These are phyloP conservation scores for Peronospora destructor DNA, from an alignment of 352 stramenopile species.

Conservation along the genomic window DNA sequence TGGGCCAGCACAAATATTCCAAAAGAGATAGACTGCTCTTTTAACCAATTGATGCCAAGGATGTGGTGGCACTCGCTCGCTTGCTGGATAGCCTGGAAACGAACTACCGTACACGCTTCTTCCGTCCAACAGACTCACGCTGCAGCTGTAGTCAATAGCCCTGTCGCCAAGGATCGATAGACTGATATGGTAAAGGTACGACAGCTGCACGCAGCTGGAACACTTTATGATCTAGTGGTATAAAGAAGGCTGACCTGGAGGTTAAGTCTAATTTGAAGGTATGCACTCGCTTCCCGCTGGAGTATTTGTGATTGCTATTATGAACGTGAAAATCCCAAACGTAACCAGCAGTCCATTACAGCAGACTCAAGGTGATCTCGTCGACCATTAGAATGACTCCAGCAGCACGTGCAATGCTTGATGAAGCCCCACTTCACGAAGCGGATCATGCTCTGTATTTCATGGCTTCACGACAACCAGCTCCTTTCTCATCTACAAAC, in stretches of 20 bases:
- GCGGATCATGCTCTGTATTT: slow-evolving; percentile 97
- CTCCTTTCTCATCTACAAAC: slow-evolving; percentile 88
- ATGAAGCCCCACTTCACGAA: slow-evolving; percentile 85
- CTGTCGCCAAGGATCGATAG: no score
- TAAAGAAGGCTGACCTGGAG: no score
- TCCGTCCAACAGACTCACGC: slow-evolving; percentile 1
- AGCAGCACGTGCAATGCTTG: slow-evolving; percentile 61
- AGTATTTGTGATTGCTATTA: no score
- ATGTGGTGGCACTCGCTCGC: slow-evolving; percentile 13
- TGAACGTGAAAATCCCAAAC: no score
- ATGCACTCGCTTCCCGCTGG: no score
- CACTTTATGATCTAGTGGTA: no score
- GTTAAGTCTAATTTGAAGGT: no score
- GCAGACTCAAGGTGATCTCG: slow-evolving; percentile 81
- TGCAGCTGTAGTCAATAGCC: no score
- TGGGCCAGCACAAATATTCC: background rate
- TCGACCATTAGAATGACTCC: slow-evolving; percentile 88
- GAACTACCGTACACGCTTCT: slow-evolving; percentile 17
- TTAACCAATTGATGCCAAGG: slow-evolving; percentile 15
- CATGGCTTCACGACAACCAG: slow-evolving; percentile 96
- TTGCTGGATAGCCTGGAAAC: slow-evolving; percentile 17
- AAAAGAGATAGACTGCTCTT: background rate
- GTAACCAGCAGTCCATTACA: no score
- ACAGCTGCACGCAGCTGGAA: no score
- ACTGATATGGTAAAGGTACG: no score